phyloP scores from a whole-genome alignment of 2,329 filamentous ascomycete species.

The Penicillium sp. region DNA sequence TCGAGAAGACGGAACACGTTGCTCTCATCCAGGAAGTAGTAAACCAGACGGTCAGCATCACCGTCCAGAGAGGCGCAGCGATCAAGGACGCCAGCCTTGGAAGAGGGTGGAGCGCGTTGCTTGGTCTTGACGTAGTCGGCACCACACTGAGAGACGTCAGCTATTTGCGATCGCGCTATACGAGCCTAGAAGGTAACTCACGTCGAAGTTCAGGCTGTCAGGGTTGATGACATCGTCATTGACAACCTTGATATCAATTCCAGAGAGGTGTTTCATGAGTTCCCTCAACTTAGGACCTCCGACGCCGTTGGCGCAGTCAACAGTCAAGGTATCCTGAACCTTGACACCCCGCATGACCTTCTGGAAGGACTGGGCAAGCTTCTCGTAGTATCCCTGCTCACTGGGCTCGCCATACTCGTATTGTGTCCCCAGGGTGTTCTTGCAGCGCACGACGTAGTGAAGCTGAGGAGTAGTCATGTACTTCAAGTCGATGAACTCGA shows the following conservation, averaged over 20 bases:
- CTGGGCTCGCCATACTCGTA: conserved; percentile 84
- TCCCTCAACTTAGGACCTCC: conserved; percentile 86
- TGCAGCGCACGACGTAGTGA: conserved; percentile 90
- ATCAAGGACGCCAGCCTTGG: conserved; percentile 68
- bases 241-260: conserved; percentile 76
- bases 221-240: conserved; percentile 92
- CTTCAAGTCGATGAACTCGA: conserved; percentile 77
- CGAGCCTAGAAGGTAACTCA: conserved; percentile 41
- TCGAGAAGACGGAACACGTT: conserved; percentile 88
- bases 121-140: conserved; percentile 97
- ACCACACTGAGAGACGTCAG: conserved; percentile 59
- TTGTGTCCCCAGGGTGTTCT: conserved; percentile 85
- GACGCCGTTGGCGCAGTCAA: conserved; percentile 96
- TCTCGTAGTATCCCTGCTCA: conserved; percentile 91
- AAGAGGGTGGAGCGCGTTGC: conserved; percentile 80
- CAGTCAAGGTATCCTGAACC: conserved; percentile 67
- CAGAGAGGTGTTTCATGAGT: conserved; percentile 75
- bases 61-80: conserved; percentile 90
- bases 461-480: conserved; percentile 95
- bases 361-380: conserved; percentile 79
- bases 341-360: conserved; percentile 74
- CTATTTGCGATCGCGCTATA: background rate
- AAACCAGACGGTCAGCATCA: conserved; percentile 91
- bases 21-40: conserved; percentile 83
- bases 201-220: conserved; percentile 81